Percentiles rank a stretch among this genome's conserved stretches.
Conservation (phyloP, 2,329 filamentous ascomycete species). For the Fusarium verticillioides region DNA sequence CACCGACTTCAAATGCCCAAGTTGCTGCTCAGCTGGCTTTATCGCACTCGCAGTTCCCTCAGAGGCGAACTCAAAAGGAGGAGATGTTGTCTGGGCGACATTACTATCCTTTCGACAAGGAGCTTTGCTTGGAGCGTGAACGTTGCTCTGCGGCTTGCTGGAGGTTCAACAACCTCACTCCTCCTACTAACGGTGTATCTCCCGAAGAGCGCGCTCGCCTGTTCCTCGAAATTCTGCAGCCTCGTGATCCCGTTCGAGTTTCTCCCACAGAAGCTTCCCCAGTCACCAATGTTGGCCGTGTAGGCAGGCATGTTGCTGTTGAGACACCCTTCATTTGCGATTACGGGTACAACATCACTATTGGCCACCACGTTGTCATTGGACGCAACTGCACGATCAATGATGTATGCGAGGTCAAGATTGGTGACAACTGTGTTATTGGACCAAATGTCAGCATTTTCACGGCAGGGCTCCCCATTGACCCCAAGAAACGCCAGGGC, state of each 20-base stretch:
- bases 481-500: slow-evolving; percentile 78
- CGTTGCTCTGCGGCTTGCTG: slow-evolving; percentile 84
- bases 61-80: slow-evolving; percentile 77
- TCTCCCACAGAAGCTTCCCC: slow-evolving; percentile 65
- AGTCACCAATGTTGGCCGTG: slow-evolving; percentile 66
- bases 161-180: slow-evolving; percentile 83
- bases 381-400: slow-evolving; percentile 86
- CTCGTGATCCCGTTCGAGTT: slow-evolving; percentile 65
- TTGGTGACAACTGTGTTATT: slow-evolving; percentile 81
- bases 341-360: slow-evolving; percentile 93
- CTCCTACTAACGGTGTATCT: slow-evolving; percentile 77
- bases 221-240: slow-evolving; percentile 77
- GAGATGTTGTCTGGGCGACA: slow-evolving; percentile 85
- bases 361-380: slow-evolving; percentile 87
- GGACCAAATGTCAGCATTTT: slow-evolving; percentile 90
- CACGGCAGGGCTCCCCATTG: slow-evolving; percentile 77
- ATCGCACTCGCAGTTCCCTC: slow-evolving; percentile 63
- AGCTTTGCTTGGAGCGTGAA: slow-evolving; percentile 85
- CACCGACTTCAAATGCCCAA: slow-evolving; percentile 59
- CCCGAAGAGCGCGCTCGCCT: slow-evolving; percentile 74
- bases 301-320: slow-evolving; percentile 81
- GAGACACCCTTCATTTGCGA: slow-evolving; percentile 93
- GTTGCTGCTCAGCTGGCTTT: slow-evolving; percentile 69
- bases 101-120: slow-evolving; percentile 83
- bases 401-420: slow-evolving; percentile 84